phyloP scores from a whole-genome alignment of 2,329 filamentous ascomycete species.

The Aspergillus unguis region DNA sequence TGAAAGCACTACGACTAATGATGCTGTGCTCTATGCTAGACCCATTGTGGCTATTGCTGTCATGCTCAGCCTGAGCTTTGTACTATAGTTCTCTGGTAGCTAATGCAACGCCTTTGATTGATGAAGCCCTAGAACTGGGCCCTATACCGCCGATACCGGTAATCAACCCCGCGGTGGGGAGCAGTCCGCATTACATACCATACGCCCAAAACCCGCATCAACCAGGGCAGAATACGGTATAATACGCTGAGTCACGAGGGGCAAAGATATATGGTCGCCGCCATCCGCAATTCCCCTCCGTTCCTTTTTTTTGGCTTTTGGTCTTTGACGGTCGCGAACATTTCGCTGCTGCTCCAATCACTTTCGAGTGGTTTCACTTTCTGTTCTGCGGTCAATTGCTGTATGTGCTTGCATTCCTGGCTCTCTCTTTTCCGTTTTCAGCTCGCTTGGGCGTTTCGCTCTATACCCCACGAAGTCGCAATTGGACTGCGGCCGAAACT shows the following conservation, averaged over 20 bases:
- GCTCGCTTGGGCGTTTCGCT: neutral
- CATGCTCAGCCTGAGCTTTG: no score
- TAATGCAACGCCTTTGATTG: neutral
- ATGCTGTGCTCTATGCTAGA: no score
- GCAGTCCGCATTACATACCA: neutral
- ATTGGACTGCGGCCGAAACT: neutral
- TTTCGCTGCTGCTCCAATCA: constrained; percentile 27
- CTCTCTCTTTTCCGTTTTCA: neutral
- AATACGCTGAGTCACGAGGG: constrained; percentile 12
- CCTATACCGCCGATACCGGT: constrained; percentile 20
- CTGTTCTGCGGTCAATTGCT: constrained; percentile 7
- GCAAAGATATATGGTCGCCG: constrained; percentile 17
- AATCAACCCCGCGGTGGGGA: constrained; percentile 11
- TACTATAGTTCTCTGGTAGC: no score
- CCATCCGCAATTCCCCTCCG: constrained; percentile 16
- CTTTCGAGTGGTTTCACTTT: constrained; percentile 8
- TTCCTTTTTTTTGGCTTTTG: constrained; percentile 26
- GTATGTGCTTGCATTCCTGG: neutral
- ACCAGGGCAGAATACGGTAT: neutral
- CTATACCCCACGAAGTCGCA: neutral
- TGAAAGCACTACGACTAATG: no score
- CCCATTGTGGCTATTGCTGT: no score
- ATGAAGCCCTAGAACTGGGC: constrained; percentile 6
- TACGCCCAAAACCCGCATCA: neutral
- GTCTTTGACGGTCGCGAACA: constrained; percentile 27